Base-by-base conservation (phyloP, 2,329 filamentous ascomycete species). In the Cladophialophora carrionii region DNA sequence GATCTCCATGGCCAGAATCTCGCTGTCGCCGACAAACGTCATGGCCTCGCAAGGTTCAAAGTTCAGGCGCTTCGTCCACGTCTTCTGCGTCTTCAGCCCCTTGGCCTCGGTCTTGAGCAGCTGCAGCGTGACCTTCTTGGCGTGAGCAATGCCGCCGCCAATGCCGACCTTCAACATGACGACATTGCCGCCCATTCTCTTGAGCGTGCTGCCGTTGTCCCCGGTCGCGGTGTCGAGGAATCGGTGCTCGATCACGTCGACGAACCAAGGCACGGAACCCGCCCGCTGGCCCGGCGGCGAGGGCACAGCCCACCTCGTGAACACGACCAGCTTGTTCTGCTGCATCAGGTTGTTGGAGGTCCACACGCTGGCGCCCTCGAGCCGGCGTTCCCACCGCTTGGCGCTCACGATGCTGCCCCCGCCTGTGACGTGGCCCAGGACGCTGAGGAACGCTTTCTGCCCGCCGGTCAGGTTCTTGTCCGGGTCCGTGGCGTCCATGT, bases 141-240 rank as follows among this genome's bases (percentile, higher is more conserved):
- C 52, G 26, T 8, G 8, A 3, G 52, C 52, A 8, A 52, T 52
- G 48, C 10, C 22, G 20, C 48, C 48, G 48, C 48, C 48, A n/a
- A 54, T 20, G 52, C 52, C 52, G 52, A 54, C 52, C 29, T 54
- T 54, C 29, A 54, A 32, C 52, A 34, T 54, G 24, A 32, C 29
- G 24, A 32, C 52, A 14, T 31, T 54, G 24, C 52, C 52, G 26
- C 52, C 29, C 52, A 54, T 31, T 2, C 5, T n/a, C 52, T 34
- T 54, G 48, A 51, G 22, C 10, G 6, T 24, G 24, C 48, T 51
- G 41, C 12, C 20, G 48, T 24, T 2, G 52, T 29, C 29, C 29
- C 29, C 52, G 29, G 10, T 20, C 3, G 24, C 48, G 4, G 37
- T 41, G 48, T 52, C 48, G 48, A 52, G 22, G 52, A 20, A 31